Evolutionary conservation across 2,329 filamentous ascomycete species (phyloP).

Genomic region (Escovopsis sp.): DNA sequence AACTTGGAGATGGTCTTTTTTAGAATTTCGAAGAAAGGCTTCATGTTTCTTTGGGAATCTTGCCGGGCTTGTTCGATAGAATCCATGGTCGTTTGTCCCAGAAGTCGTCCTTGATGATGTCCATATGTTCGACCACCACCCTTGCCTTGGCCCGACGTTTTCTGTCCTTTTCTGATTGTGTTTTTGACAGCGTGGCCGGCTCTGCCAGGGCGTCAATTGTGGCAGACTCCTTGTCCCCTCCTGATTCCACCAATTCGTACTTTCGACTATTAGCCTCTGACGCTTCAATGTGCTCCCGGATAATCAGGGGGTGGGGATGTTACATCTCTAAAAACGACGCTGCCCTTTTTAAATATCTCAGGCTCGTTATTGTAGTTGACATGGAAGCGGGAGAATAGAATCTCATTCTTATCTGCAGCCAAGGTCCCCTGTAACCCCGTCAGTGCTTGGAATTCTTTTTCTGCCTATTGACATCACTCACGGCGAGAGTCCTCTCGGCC

Average conservation of each 20-base stretch:
- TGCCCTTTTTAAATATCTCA: conserved; percentile 87
- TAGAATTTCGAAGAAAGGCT: conserved; percentile 8
- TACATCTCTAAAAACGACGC: conserved; percentile 73
- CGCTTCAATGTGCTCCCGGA: neutral
- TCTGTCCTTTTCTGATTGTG: conserved; percentile 68
- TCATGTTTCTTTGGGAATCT: conserved; percentile 46
- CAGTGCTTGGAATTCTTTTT: conserved; percentile 4
- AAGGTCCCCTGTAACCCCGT: conserved; percentile 52
- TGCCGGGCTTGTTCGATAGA: conserved; percentile 58
- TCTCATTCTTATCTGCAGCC: conserved; percentile 86
- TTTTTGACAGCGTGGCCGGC: conserved; percentile 50
- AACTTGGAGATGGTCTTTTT: conserved; percentile 17
- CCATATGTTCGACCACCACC: conserved; percentile 71
- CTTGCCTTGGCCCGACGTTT: conserved; percentile 70
- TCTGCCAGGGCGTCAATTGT: conserved; percentile 36
- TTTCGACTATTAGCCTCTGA: conserved; percentile 20
- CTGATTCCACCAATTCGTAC: conserved; percentile 57
- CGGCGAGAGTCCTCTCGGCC: conserved; percentile 68
- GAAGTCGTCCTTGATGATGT: conserved; percentile 92
- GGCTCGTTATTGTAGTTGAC: conserved; percentile 98
- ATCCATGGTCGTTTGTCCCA: conserved; percentile 83
- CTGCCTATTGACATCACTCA: conserved; percentile 18
- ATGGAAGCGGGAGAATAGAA: conserved; percentile 72
- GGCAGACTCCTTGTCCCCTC: conserved; percentile 29
- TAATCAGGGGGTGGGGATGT: conserved; percentile 12